These are phyloP conservation scores for Thelonectria rubi DNA, from an alignment of 2,329 filamentous ascomycete species.

Conservation along the genomic window DNA sequence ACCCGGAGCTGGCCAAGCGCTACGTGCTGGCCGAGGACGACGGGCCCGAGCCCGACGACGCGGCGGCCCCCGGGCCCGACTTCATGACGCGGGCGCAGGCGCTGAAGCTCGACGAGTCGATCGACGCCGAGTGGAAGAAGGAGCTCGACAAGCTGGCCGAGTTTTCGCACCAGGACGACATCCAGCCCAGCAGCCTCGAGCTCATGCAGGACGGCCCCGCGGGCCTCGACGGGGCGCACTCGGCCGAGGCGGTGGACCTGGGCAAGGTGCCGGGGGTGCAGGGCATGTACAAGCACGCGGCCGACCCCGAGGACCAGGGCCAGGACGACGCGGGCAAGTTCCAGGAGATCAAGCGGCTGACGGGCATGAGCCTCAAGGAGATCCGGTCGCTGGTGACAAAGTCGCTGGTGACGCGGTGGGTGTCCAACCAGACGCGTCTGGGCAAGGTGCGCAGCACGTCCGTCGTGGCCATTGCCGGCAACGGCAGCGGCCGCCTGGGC, in stretches of 20 bases:
- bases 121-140: conserved; percentile 49
- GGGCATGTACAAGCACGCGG: conserved; percentile 58
- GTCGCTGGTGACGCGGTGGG: conserved; percentile 75
- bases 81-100: conserved; percentile 48
- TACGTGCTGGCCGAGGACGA: conserved; percentile 48
- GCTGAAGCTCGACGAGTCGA: conserved; percentile 50
- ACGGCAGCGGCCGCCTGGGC: conserved; percentile 84
- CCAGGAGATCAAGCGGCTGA: conserved; percentile 62
- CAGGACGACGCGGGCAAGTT: conserved; percentile 61
- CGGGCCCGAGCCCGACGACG: conserved; percentile 37
- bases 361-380: conserved; percentile 62
- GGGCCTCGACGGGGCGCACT: conserved; percentile 48
- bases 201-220: conserved; percentile 50
- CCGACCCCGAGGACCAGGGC: conserved; percentile 60
- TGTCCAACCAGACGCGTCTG: conserved; percentile 94
- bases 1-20: conserved; percentile 51
- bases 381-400: conserved; percentile 71
- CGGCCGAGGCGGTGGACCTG: conserved; percentile 58
- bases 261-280: conserved; percentile 63
- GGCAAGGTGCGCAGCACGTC: conserved; percentile 88
- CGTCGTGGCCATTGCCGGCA: conserved; percentile 83
- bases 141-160: conserved; percentile 50
- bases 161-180: conserved; percentile 43
- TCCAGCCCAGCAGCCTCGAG: conserved; percentile 48
- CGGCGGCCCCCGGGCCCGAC: conserved; percentile 37